Conservation (phyloP, 495 filamentous ascomycete genomes). For the Hypoxylon perforatum region DNA sequence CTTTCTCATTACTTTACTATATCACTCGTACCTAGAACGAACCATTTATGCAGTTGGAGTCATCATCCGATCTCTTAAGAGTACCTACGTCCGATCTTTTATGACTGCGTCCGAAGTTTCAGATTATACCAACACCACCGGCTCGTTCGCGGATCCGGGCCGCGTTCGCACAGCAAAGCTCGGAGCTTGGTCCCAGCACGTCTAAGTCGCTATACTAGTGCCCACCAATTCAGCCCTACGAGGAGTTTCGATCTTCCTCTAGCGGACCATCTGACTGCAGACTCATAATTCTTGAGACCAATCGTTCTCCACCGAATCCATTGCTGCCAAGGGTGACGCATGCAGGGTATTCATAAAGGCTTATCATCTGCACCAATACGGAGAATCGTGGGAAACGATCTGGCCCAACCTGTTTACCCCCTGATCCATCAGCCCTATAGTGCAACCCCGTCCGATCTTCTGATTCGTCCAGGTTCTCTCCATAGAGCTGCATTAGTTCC, state of each 20-base stretch:
- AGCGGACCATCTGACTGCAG: constrained; percentile 39
- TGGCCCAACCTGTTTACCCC: constrained; percentile 10
- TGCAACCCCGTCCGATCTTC: constrained; percentile 28
- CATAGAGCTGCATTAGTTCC: constrained; percentile 24
- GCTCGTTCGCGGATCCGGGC: constrained; percentile 31
- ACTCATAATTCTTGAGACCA: constrained; percentile 28
- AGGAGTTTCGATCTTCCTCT: constrained; percentile 28
- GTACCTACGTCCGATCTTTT: constrained; percentile 1
- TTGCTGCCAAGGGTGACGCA: constrained; percentile 26
- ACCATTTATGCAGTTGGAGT: neutral
- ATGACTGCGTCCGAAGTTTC: no score
- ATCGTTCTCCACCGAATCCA: constrained; percentile 35
- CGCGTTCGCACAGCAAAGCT: constrained; percentile 15
- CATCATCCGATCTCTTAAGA: neutral
- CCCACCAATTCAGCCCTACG: constrained; percentile 50
- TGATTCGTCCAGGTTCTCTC: constrained; percentile 25
- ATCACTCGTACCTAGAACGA: no score
- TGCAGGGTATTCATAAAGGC: constrained; percentile 27
- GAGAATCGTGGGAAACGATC: constrained; percentile 12
- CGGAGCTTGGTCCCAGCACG: constrained; percentile 5
- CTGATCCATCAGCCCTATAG: constrained; percentile 40
- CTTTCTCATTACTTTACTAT: no score
- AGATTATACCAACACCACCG: neutral
- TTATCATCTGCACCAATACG: constrained; percentile 28
- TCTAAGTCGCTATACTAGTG: constrained; percentile 35